Evolutionary conservation across 192 early-diverging fungal genomes (phyloP).

Genomic region (Coemansia umbellata): DNA sequence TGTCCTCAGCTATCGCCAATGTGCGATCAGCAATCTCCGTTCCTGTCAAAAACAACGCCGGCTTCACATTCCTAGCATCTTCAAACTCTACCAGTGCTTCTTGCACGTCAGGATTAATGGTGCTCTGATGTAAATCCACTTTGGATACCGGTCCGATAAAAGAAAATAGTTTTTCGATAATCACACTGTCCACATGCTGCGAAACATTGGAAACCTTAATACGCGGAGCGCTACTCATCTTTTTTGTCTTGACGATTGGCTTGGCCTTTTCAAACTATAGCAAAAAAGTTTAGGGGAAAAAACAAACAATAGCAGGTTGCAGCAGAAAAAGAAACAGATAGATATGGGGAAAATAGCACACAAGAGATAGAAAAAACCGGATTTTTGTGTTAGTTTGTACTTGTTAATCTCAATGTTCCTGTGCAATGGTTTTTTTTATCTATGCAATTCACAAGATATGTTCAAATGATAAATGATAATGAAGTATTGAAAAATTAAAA

Average conservation of each 20-base stretch:
- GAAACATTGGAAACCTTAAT: slow-evolving; percentile 65
- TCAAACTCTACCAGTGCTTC: slow-evolving; percentile 62
- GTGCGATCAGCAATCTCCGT: slow-evolving; percentile 64
- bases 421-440: too few species aligned
- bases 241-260: too few species aligned
- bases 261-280: neutral
- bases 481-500: neutral
- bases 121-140: slow-evolving; percentile 12
- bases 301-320: slow-evolving; percentile 2
- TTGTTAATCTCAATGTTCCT: too few species aligned
- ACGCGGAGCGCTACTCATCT: neutral
- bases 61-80: slow-evolving; percentile 40
- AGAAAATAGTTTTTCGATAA: slow-evolving; percentile 57
- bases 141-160: slow-evolving; percentile 54
- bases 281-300: neutral
- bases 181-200: slow-evolving; percentile 52
- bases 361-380: too few species aligned
- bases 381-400: too few species aligned
- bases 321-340: neutral
- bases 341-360: too few species aligned
- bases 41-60: slow-evolving; percentile 64
- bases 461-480: neutral
- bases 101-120: slow-evolving; percentile 52
- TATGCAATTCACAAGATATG: too few species aligned
- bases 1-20: slow-evolving; percentile 49